Percentiles rank a stretch among this genome's conserved stretches.
Conservation (phyloP, 1,139 yeast genomes). For the Candida tetrigidarum region DNA sequence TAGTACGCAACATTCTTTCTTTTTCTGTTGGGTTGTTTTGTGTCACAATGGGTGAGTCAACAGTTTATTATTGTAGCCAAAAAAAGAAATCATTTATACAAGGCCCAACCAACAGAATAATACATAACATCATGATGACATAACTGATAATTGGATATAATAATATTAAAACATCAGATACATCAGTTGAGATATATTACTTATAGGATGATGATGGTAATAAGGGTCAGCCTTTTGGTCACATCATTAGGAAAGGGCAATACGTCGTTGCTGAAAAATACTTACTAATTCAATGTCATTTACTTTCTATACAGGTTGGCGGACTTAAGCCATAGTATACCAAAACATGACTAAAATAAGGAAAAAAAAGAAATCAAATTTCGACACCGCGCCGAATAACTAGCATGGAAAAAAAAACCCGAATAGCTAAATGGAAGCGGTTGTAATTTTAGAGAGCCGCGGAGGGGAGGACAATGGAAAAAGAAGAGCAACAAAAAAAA, state of each 20-base stretch:
- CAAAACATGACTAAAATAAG: not conserved
- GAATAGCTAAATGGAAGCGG: not conserved
- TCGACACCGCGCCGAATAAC: no score
- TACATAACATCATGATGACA: conserved; percentile 1
- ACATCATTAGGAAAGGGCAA: not conserved
- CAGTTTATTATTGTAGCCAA: not conserved
- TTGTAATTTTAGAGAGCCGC: no score
- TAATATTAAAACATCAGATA: no score
- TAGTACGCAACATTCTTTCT: not conserved
- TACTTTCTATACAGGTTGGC: not conserved
- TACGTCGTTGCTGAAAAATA: not conserved
- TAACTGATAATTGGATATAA: not conserved
- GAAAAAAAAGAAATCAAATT: not conserved
- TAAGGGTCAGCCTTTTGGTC: not conserved
- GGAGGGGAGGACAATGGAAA: not conserved
- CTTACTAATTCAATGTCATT: no score
- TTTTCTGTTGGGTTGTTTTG: not conserved
- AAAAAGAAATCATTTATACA: not conserved
- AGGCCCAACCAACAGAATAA: not conserved
- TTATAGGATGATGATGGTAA: not conserved
- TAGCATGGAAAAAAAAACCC: not conserved
- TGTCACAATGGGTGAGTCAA: not conserved
- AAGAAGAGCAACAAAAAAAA: not conserved
- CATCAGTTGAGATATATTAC: not conserved
- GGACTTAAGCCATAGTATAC: conserved; percentile 2